A percentile compares a stretch with the other conserved stretches of the same genome.
Evolutionary conservation across 2,329 filamentous ascomycete species (phyloP).

Genomic region (Talaromyces sp.): DNA sequence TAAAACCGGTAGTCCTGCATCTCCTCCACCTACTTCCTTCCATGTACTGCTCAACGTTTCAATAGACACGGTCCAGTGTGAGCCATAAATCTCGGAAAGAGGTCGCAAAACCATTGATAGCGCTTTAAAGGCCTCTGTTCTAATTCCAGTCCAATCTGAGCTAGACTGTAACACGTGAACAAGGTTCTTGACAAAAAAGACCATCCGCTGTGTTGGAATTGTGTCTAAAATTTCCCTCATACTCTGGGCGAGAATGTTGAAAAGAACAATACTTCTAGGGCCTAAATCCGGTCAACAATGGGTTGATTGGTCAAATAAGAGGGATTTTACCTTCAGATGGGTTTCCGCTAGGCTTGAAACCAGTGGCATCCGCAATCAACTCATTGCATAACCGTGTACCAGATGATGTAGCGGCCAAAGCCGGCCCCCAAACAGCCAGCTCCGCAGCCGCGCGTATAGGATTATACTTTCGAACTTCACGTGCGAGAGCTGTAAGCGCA

Average conservation of each 20-base stretch:
- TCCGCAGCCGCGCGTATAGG: slow-evolving; percentile 47
- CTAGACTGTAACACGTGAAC: slow-evolving; percentile 66
- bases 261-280: slow-evolving; percentile 50
- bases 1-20: slow-evolving; percentile 59
- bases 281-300: slow-evolving; percentile 30
- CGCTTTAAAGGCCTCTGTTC: slow-evolving; percentile 41
- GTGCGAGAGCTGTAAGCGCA: slow-evolving; percentile 34
- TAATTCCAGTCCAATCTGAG: slow-evolving; percentile 44
- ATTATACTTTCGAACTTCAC: slow-evolving; percentile 39
- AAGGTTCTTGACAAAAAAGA: slow-evolving; percentile 79
- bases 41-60: slow-evolving; percentile 59
- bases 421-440: slow-evolving; percentile 49
- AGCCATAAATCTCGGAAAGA: slow-evolving; percentile 79
- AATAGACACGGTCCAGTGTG: slow-evolving; percentile 72
- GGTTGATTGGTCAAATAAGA: background rate
- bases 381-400: slow-evolving; percentile 58
- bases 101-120: slow-evolving; percentile 62
- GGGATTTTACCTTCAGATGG: slow-evolving; percentile 37
- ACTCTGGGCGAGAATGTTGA: slow-evolving; percentile 54
- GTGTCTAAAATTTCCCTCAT: slow-evolving; percentile 48
- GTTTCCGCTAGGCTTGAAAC: slow-evolving; percentile 46
- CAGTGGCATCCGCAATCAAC: slow-evolving; percentile 58
- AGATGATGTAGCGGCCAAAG: slow-evolving; percentile 47
- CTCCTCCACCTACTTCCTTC: slow-evolving; percentile 48
- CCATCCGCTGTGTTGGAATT: slow-evolving; percentile 61